Conservation (phyloP, 108 stramenopile species). For the Cyclotella kingstonii region DNA sequence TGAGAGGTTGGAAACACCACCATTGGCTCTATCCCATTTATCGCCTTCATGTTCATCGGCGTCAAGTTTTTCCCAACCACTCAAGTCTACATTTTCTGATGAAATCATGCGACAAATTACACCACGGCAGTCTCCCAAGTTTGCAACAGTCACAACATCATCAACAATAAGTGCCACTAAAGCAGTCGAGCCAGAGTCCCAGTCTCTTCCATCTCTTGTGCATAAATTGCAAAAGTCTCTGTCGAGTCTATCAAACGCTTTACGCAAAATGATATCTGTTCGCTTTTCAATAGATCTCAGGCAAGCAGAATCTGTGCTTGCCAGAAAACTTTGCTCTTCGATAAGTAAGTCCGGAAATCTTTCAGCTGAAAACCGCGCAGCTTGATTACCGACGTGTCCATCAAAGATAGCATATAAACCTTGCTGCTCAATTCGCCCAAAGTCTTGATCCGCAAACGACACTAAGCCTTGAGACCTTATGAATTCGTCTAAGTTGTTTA, state of each 20-base stretch:
- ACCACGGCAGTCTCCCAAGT: slow-evolving; percentile 76
- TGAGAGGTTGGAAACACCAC: slow-evolving; percentile 6
- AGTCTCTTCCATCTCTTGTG: slow-evolving; percentile 62
- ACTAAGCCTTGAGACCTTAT: slow-evolving; percentile 30
- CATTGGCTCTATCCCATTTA: slow-evolving; percentile 26
- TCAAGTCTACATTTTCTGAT: slow-evolving; percentile 12
- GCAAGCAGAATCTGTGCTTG: slow-evolving; percentile 25
- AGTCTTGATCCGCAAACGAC: slow-evolving; percentile 22
- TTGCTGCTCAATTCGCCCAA: slow-evolving; percentile 32
- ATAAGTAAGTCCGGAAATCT: slow-evolving; percentile 40
- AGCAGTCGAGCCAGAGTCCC: slow-evolving; percentile 83
- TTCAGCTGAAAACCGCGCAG: slow-evolving; percentile 48
- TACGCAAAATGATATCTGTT: slow-evolving; percentile 40
- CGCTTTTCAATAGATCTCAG: slow-evolving; percentile 30
- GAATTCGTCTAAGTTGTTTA: slow-evolving; percentile 52
- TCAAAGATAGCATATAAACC: slow-evolving; percentile 82
- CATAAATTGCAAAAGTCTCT: slow-evolving; percentile 69
- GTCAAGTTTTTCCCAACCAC: slow-evolving; percentile 26
- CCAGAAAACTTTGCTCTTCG: slow-evolving; percentile 43
- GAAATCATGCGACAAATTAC: slow-evolving; percentile 57
- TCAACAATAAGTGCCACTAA: slow-evolving; percentile 61
- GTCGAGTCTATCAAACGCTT: slow-evolving; percentile 63
- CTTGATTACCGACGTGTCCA: slow-evolving; percentile 81
- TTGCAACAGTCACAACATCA: slow-evolving; percentile 60
- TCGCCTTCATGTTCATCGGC: slow-evolving; percentile 19